phyloP scores from a whole-genome alignment of 805 yeast genomes.

The Hermanozyma aechmeae region DNA sequence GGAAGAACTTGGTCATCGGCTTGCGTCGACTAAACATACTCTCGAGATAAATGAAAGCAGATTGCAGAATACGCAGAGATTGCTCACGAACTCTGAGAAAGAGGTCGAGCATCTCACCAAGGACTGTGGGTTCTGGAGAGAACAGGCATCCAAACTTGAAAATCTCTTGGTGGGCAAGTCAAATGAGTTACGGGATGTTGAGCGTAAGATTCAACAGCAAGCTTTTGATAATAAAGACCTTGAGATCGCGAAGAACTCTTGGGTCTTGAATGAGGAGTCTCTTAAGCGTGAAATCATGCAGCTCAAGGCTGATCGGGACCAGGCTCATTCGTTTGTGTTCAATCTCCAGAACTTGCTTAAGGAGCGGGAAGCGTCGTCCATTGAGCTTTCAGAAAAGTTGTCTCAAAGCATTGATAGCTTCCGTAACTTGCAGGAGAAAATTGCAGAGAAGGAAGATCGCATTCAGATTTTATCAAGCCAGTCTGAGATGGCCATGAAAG shows the following conservation, averaged over 20 bases:
- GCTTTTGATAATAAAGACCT: constrained; percentile 39
- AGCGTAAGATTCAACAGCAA: constrained; percentile 33
- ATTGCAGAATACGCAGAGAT: constrained; percentile 29
- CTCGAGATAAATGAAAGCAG: constrained; percentile 45
- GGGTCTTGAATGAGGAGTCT: constrained; percentile 40
- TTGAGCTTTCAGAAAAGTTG: constrained; percentile 42
- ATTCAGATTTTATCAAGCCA: constrained; percentile 46
- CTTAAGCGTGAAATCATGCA: constrained; percentile 43
- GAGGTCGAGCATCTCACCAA: constrained; percentile 20
- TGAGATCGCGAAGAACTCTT: constrained; percentile 44
- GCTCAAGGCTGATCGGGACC: constrained; percentile 48
- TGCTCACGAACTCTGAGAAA: constrained; percentile 17
- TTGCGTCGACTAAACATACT: constrained; percentile 48
- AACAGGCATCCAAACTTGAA: constrained; percentile 33
- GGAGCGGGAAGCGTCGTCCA: constrained; percentile 48
- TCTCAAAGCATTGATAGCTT: constrained; percentile 40
- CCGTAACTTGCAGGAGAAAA: constrained; percentile 32
- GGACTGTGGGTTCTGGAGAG: constrained; percentile 30
- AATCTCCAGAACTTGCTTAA: constrained; percentile 52
- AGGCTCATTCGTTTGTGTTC: constrained; percentile 46
- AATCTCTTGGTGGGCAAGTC: constrained; percentile 17
- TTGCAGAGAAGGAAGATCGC: constrained; percentile 46
- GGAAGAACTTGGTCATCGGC: constrained; percentile 37
- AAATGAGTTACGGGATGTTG: constrained; percentile 49
- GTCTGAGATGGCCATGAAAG: constrained; percentile 42